Evolutionary conservation across 805 yeast genomes (phyloP).

Genomic region (Kuraishia floccosa): DNA sequence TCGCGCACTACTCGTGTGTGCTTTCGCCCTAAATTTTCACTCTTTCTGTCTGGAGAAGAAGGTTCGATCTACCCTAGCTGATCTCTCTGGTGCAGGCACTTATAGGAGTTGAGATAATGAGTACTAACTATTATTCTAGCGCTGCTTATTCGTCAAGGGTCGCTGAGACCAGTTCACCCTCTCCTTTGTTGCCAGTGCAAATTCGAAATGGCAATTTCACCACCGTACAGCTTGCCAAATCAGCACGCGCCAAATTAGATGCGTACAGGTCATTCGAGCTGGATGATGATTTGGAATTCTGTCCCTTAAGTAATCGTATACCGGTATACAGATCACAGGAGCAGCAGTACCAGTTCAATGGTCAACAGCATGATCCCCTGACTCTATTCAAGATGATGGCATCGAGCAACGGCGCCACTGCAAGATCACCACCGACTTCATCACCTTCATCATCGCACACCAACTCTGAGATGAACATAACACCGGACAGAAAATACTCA

Average conservation of each 20-base stretch:
- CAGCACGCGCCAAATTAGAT: conserved; percentile 36
- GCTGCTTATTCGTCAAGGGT: too few relatives aligned
- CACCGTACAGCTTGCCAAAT: conserved; percentile 1
- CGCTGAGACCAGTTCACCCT: too few relatives aligned
- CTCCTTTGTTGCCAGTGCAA: too few relatives aligned
- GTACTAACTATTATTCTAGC: too few relatives aligned
- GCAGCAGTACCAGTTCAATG: background rate
- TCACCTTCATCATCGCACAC: background rate
- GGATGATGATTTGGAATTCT: conserved; percentile 65
- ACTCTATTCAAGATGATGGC: conserved; percentile 1
- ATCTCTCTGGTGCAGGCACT: too few relatives aligned
- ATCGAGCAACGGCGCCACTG: conserved; percentile 1
- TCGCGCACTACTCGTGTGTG: too few relatives aligned
- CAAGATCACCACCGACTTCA: conserved; percentile 1
- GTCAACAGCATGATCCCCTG: conserved; percentile 1
- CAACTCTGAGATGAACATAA: background rate
- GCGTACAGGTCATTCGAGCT: conserved; percentile 59
- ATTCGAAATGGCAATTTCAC: too few relatives aligned
- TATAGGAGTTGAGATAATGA: too few relatives aligned
- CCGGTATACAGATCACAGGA: background rate
- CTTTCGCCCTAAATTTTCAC: too few relatives aligned
- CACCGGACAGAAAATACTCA: conserved; percentile 1
- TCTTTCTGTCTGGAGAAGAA: too few relatives aligned
- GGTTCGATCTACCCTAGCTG: too few relatives aligned
- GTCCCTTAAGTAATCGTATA: conserved; percentile 27